A percentile compares a stretch with the other conserved stretches of the same genome.
phyloP scores from a whole-genome alignment of 2,329 filamentous ascomycete species.

The Sarocladium oryzae region DNA sequence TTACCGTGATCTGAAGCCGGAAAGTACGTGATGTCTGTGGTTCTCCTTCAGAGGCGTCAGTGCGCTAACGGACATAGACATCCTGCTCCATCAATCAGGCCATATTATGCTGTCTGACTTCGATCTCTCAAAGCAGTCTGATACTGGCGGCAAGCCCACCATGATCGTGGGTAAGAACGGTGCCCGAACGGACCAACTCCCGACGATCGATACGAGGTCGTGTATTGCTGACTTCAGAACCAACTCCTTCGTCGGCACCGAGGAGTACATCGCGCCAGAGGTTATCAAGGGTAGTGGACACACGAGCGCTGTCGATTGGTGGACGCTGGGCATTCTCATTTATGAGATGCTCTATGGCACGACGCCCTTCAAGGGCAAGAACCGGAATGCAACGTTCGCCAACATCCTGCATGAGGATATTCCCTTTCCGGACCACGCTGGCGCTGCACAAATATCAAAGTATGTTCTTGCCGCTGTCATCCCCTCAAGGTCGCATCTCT shows the following conservation, averaged over 20 bases:
- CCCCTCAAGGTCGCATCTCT: slow-evolving; percentile 11
- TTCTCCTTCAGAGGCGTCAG: not conserved
- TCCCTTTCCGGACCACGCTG: slow-evolving; percentile 84
- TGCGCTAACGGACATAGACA: slow-evolving; percentile 52
- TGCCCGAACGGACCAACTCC: slow-evolving; percentile 76
- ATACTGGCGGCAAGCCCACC: slow-evolving; percentile 88
- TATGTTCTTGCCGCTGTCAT: slow-evolving; percentile 42
- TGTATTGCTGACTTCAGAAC: slow-evolving; percentile 98
- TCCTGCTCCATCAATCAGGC: slow-evolving; percentile 95
- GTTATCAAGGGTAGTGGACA: slow-evolving; percentile 98
- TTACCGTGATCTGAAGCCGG: slow-evolving; percentile 94
- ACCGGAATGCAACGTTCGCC: slow-evolving; percentile 94
- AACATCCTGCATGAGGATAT: slow-evolving; percentile 96
- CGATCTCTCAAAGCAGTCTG: slow-evolving; percentile 95
- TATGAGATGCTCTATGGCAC: slow-evolving; percentile 99
- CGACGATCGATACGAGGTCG: slow-evolving; percentile 97
- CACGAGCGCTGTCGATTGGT: slow-evolving; percentile 98
- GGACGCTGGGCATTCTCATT: slow-evolving; percentile 93
- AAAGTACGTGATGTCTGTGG: slow-evolving; percentile 66
- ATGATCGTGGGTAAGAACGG: slow-evolving; percentile 95
- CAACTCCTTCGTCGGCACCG: slow-evolving; percentile 96
- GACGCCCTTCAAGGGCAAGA: slow-evolving; percentile 99
- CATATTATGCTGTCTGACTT: slow-evolving; percentile 99
- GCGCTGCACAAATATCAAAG: slow-evolving; percentile 84
- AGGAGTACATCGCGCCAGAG: slow-evolving; percentile 98